phyloP scores from a whole-genome alignment of 2,329 filamentous ascomycete genomes.

The Colletotrichum liaoningense region DNA sequence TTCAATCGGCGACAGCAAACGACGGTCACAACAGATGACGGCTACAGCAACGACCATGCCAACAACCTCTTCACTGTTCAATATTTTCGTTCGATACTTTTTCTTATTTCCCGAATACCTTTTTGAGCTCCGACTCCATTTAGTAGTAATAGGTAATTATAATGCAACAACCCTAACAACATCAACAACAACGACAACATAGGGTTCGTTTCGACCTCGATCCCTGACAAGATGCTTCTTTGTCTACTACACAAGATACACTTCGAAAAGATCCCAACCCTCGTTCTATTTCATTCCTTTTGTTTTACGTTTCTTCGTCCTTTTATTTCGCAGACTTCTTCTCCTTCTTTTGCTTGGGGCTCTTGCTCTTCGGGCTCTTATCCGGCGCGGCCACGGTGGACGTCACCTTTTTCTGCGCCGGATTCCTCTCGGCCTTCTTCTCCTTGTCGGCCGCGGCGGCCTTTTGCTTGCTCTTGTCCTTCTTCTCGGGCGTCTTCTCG shows the following conservation, averaged over 20 bases:
- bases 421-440: constrained; percentile 38
- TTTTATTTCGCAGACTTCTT: constrained; percentile 34
- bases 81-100: background rate
- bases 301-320: too few relatives aligned
- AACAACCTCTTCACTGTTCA: background rate
- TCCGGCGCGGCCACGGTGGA: constrained; percentile 9
- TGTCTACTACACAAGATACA: constrained; percentile 22
- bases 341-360: constrained; percentile 34
- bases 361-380: constrained; percentile 34
- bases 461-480: constrained; percentile 33
- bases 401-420: constrained; percentile 15
- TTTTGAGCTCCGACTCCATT: constrained; percentile 31
- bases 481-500: constrained; percentile 33
- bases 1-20: background rate
- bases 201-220: constrained; percentile 1
- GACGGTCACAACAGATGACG: background rate
- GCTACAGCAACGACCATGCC: background rate
- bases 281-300: background rate
- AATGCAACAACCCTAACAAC: constrained; percentile 22
- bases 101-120: constrained; percentile 13
- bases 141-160: constrained; percentile 34
- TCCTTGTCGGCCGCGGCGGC: constrained; percentile 31
- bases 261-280: background rate
- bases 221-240: constrained; percentile 20
- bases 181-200: background rate